phyloP scores from a whole-genome alignment of 2,329 filamentous ascomycete species.

The Epichloe amarillans region DNA sequence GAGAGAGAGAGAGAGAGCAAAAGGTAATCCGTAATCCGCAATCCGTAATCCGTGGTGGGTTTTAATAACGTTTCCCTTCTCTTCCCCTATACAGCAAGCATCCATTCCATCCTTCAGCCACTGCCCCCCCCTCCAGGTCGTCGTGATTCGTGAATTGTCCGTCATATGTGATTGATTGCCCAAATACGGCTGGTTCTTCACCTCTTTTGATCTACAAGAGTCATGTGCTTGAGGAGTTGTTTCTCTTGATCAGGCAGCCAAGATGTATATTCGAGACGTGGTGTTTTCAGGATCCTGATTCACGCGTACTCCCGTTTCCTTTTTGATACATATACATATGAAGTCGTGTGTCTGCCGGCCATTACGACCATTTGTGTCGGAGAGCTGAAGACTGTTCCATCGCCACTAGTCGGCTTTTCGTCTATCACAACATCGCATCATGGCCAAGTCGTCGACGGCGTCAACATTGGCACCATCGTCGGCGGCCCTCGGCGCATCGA shows the following conservation, averaged over 20 bases:
- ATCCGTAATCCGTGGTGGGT: no score
- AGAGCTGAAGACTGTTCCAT: no score
- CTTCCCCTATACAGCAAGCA: background rate
- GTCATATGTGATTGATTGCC: background rate
- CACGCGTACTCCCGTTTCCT: no score
- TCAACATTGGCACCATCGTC: background rate
- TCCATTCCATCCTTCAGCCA: background rate
- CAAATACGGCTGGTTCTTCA: background rate
- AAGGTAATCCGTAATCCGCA: no score
- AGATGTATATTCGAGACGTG: background rate
- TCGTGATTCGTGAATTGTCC: background rate
- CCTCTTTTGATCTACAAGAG: background rate
- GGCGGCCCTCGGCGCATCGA: background rate
- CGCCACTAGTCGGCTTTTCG: no score
- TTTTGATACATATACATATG: no score
- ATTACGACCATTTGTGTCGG: no score
- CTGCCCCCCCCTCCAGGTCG: no score
- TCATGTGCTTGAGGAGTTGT: background rate
- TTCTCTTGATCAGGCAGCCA: constrained; percentile 4
- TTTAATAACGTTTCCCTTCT: background rate
- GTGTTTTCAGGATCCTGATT: background rate
- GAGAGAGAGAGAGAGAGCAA: no score
- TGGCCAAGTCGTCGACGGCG: background rate
- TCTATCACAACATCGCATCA: background rate
- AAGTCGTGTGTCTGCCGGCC: no score